These are phyloP conservation scores for Leishmania guyanensis DNA, from an alignment of 208 protist genomes.

Conservation along the genomic window DNA sequence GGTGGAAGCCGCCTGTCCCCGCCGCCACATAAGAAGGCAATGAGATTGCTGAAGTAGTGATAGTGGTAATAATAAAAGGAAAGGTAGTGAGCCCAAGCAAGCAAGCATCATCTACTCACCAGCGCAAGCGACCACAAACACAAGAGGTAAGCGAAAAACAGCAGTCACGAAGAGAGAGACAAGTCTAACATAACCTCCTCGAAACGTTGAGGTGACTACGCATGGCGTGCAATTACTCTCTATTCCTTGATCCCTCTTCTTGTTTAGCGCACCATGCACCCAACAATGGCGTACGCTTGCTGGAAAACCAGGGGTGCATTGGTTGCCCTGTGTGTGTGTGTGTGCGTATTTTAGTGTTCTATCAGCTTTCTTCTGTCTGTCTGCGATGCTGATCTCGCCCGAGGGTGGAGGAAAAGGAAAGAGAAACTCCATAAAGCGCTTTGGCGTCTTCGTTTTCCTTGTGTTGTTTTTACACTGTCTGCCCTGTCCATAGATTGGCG, in stretches of 20 bases:
- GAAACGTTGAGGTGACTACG: neutral
- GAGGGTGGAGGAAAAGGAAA: neutral
- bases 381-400: neutral
- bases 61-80: neutral
- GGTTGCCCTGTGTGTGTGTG: neutral
- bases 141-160: neutral
- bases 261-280: neutral
- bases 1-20: neutral
- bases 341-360: neutral
- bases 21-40: neutral
- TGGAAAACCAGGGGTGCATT: neutral
- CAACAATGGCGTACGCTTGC: neutral
- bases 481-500: neutral
- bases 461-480: neutral
- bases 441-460: neutral
- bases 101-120: neutral
- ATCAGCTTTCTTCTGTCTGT: neutral
- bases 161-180: neutral
- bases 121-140: neutral
- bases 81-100: neutral
- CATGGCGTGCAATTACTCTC: neutral
- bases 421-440: neutral
- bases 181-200: neutral
- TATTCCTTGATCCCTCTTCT: neutral
- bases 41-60: neutral